Evolutionary conservation across 805 yeast species (phyloP).

Genomic region (Candida yuanshanica): DNA sequence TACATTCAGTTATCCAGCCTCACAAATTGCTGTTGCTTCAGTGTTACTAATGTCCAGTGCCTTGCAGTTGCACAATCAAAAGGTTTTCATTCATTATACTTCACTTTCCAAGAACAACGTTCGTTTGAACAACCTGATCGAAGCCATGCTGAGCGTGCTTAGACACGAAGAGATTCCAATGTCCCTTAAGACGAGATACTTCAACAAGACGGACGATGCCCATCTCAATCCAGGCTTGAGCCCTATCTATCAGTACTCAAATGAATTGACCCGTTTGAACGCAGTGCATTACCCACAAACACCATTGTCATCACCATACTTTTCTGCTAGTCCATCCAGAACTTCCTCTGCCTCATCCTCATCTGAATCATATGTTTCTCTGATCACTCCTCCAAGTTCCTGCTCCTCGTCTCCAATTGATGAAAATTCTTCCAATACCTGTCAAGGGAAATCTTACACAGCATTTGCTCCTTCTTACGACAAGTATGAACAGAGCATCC

Average conservation of each 20-base stretch:
- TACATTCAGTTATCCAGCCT: slow-evolving; percentile 42
- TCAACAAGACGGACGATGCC: slow-evolving; percentile 24
- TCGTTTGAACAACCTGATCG: slow-evolving; percentile 18
- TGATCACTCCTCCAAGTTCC: slow-evolving; percentile 11
- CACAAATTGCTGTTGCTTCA: slow-evolving; percentile 47
- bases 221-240: slow-evolving; percentile 10
- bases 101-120: slow-evolving; percentile 22
- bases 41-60: slow-evolving; percentile 39
- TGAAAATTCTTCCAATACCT: not conserved
- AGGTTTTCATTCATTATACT: slow-evolving; percentile 15
- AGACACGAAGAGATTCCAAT: slow-evolving; percentile 29
- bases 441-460: not conserved
- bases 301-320: slow-evolving; percentile 13
- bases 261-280: slow-evolving; percentile 17
- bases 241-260: slow-evolving; percentile 18
- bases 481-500: not conserved
- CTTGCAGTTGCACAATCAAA: slow-evolving; percentile 29
- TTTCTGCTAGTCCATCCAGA: slow-evolving; percentile 5
- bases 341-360: slow-evolving; percentile 3
- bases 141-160: slow-evolving; percentile 14
- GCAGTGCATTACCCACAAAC: slow-evolving; percentile 15
- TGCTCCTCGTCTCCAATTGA: slow-evolving; percentile 11
- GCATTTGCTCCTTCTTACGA: not conserved
- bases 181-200: slow-evolving; percentile 40
- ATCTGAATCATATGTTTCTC: not conserved